A percentile compares a stretch with the other conserved stretches of the same genome.
Evolutionary conservation across 768 basidiomycete species (phyloP).

Genomic region (Tulasnella sp.): DNA sequence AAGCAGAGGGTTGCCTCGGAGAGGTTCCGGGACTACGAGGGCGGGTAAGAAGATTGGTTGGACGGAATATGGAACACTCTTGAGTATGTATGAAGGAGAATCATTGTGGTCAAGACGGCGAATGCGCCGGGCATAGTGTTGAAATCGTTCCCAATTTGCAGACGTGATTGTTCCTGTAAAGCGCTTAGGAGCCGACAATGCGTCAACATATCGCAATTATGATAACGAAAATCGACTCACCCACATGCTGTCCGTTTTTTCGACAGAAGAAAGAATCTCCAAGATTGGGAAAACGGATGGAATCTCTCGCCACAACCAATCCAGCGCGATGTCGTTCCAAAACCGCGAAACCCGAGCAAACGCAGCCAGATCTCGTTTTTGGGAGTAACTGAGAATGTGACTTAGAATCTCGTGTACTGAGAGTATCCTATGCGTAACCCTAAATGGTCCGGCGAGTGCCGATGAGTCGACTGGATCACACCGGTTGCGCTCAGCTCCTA

Average conservation of each 20-base stretch:
- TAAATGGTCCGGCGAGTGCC: background rate
- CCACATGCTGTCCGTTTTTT: background rate
- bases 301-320: constrained; percentile 17
- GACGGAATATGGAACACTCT: background rate
- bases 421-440: background rate
- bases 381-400: background rate
- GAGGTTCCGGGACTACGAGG: background rate
- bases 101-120: background rate
- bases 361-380: background rate
- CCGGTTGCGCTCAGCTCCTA: too few species aligned
- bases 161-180: background rate
- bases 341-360: background rate
- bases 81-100: too few species aligned
- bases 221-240: too few species aligned
- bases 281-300: background rate
- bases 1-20: background rate
- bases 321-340: constrained; percentile 13
- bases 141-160: background rate
- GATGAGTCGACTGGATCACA: background rate
- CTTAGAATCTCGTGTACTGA: background rate
- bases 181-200: background rate
- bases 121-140: background rate
- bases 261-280: background rate
- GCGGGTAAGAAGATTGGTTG: background rate
- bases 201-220: too few species aligned